Base-by-base conservation (phyloP, 2,329 filamentous ascomycete species). In the Colletotrichum eleusines region DNA sequence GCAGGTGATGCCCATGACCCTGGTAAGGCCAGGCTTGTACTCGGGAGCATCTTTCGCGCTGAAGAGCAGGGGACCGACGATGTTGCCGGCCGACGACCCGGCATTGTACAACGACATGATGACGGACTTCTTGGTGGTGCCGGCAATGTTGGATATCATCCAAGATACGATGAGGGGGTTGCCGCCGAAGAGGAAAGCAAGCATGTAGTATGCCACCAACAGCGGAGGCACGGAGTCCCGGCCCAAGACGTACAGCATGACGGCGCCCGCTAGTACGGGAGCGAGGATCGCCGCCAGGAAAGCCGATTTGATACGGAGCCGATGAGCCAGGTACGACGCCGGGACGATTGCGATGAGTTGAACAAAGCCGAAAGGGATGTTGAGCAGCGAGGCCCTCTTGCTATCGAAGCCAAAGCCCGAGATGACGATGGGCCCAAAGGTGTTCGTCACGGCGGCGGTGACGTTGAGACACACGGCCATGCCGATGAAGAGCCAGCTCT, bases 61-160 rank as follows among this genome's bases (percentile, higher is more conserved):
- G 80, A 92, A 92, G 0, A 92, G 81, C 0, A 92, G 78, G 0
- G 90, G 90, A 0, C 90, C 91, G 75, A 92, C 84, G 67, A 93
- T 91, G 76, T 92, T 92, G 3, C 91, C 91, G 0, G 86, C 84
- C 0, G 89, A 86, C 2, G 85, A 84, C 0, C 87, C 90, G 1
- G 87, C 89, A 74, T 91, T 90, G 81, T 88, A 92, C 0, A 91
- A 79, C 0, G 87, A 88, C 84, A 91, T 89, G 48, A 89, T 84
- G 59, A 88, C 83, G 0, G 89, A 89, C 76, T 90, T 91, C 79
- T 93, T 92, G 3, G 90, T 92, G 20, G 86, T 88, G 8, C 91
- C 91, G 0, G 84, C 91, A 0, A 89, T 92, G 77, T 93, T 93
- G 9, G 87, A 89, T 7, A 92, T 85, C 68, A 92, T 89, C 91